These are phyloP conservation scores for Penicillium rolfsii DNA, from an alignment of 2,329 filamentous ascomycete genomes.

Conservation along the genomic window DNA sequence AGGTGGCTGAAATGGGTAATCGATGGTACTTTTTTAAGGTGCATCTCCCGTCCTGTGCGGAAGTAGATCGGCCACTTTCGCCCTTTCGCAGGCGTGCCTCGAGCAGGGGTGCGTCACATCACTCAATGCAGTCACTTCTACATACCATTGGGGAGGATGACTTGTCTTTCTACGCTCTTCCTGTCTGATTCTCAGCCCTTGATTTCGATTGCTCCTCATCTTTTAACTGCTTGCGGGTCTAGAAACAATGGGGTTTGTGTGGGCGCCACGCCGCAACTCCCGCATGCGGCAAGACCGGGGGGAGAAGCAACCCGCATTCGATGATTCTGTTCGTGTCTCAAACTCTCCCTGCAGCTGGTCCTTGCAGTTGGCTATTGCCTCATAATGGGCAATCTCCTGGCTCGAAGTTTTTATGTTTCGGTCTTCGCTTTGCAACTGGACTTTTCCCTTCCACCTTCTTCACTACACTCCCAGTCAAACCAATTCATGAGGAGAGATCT, in stretches of 20 bases:
- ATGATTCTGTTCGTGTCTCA: constrained; percentile 27
- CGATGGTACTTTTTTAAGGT: background rate
- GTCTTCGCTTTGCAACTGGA: background rate
- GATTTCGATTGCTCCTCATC: no score
- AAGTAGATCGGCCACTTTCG: background rate
- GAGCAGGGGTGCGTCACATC: background rate
- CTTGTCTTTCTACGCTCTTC: background rate
- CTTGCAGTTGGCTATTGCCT: constrained; percentile 25
- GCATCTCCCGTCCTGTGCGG: background rate
- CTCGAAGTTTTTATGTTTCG: background rate
- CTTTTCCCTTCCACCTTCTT: background rate
- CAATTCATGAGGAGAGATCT: background rate
- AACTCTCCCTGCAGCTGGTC: constrained; percentile 28
- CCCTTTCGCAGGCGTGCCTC: background rate
- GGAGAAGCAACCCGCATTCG: constrained; percentile 16
- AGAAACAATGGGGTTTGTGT: constrained; percentile 12
- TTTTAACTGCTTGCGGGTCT: background rate
- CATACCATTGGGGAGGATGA: background rate
- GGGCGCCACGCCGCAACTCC: constrained; percentile 22
- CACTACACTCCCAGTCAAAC: background rate
- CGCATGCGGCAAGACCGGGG: constrained; percentile 22
- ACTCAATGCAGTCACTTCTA: background rate
- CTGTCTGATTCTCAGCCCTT: background rate
- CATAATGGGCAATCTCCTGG: constrained; percentile 6
- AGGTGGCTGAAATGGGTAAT: background rate